These are phyloP conservation scores for Penicillium sp. DNA, from an alignment of 2,329 filamentous ascomycete species.

Conservation along the genomic window DNA sequence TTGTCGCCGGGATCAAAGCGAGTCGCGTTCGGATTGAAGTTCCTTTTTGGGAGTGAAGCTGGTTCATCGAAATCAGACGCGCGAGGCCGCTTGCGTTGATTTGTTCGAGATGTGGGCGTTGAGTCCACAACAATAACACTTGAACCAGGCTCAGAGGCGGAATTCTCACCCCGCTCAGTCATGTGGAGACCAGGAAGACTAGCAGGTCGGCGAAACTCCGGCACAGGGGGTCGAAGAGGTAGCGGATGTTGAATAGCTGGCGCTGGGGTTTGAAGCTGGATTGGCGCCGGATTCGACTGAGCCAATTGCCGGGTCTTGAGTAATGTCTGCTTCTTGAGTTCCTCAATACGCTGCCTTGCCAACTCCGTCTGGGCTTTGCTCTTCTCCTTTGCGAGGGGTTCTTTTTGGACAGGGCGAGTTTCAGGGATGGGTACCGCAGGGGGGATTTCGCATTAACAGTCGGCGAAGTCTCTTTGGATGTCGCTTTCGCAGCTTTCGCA, in stretches of 20 bases:
- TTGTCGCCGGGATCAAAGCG: slow-evolving; percentile 52
- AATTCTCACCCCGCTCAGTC: slow-evolving; percentile 26
- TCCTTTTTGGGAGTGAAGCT: slow-evolving; percentile 54
- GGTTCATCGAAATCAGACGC: slow-evolving; percentile 70
- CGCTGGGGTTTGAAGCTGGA: slow-evolving; percentile 1
- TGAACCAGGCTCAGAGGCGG: slow-evolving; percentile 10
- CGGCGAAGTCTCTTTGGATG: slow-evolving; percentile 16
- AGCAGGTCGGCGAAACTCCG: slow-evolving; percentile 31
- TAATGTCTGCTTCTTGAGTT: slow-evolving; percentile 58
- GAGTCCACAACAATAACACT: slow-evolving; percentile 20
- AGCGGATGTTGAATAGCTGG: slow-evolving; percentile 37
- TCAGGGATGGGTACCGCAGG: slow-evolving; percentile 8
- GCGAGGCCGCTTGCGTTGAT: slow-evolving; percentile 58
- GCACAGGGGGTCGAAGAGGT: slow-evolving; percentile 38
- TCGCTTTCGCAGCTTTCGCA: slow-evolving; percentile 62
- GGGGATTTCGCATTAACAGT: slow-evolving; percentile 3
- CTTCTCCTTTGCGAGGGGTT: slow-evolving; percentile 42
- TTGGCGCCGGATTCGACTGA: neutral
- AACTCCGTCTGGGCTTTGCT: slow-evolving; percentile 70
- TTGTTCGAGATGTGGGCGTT: slow-evolving; percentile 23
- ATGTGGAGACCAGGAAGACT: slow-evolving; percentile 56
- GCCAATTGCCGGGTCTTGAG: slow-evolving; percentile 38
- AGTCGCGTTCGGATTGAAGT: slow-evolving; percentile 56
- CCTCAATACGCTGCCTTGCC: slow-evolving; percentile 75
- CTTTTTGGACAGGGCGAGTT: slow-evolving; percentile 19